Base-by-base conservation (phyloP, 257 asterid species). In the Knoxia roxburghii region DNA sequence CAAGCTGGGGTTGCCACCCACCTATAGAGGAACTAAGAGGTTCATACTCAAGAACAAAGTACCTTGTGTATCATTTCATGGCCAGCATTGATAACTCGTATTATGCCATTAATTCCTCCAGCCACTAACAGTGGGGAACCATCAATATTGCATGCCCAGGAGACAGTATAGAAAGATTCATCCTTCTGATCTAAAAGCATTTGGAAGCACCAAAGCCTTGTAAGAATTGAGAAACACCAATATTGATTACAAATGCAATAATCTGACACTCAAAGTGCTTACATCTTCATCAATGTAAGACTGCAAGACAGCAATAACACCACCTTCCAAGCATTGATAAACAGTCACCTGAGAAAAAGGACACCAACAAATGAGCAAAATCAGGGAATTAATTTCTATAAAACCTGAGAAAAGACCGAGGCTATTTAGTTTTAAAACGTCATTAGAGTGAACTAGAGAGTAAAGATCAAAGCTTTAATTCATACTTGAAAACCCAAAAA, bases 241-340 rank as follows among this genome's bases (percentile, higher is more conserved):
- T 15, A 15, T 45, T 15, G n/a, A 39, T 17, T n/a, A 64, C 33
- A 21, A 33, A 46, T 56, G 20, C 18, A 15, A 43, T 4, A 51
- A 61, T 14, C 37, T 35, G 55, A 61, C 65, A 73, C 24, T 45
- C 63, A 53, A 67, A 64, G 68, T 68, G 50, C 88, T 79, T 75
- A 93, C 99, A 79, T 93, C 97, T 67, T 93, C 99, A 72, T 90
- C 99, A 68, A 93, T 90, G 81, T 93, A 93, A 76, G 99, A 90
- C 78, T 90, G 99, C 65, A 93, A 82, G 11, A 93, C 97, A 68
- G 95, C 99, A 80, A 93, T 93, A 46, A 93, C 89, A 64, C 99
- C 96, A 50, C 87, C 94, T 69, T 86, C 92, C 46, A 90, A 79
- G 78, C 97, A 93, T 67, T 84, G 95, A 75, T 90, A 93, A 7